Percentiles rank a stretch among this genome's conserved stretches.
Evolutionary conservation across 2,329 filamentous ascomycete species (phyloP).

Genomic region (Didymosphaeria variabile): DNA sequence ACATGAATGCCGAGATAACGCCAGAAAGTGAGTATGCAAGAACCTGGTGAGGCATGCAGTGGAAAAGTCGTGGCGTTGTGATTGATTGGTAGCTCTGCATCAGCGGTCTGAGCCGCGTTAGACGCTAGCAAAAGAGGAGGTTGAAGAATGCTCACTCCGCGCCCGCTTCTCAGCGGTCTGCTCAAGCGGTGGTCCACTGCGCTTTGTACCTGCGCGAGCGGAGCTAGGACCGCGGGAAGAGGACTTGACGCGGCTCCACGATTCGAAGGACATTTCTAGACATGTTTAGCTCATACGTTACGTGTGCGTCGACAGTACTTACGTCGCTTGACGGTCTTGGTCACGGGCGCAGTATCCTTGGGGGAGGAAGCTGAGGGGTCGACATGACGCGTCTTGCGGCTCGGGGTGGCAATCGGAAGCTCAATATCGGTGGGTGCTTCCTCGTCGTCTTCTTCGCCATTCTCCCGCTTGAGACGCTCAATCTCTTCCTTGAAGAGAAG

Average conservation of each 20-base stretch:
- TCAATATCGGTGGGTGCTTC: slow-evolving; percentile 66
- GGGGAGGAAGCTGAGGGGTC: slow-evolving; percentile 63
- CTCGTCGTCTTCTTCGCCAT: slow-evolving; percentile 62
- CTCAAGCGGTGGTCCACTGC: slow-evolving; percentile 42
- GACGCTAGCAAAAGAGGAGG: slow-evolving; percentile 38
- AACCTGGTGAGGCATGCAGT: not conserved
- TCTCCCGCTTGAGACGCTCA: slow-evolving; percentile 53
- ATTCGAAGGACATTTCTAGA: slow-evolving; percentile 63
- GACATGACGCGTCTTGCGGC: slow-evolving; percentile 51
- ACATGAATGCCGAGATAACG: slow-evolving; percentile 10
- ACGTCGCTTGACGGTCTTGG: slow-evolving; percentile 69
- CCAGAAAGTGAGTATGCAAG: not conserved
- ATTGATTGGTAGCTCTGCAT: slow-evolving; percentile 3
- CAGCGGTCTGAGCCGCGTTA: slow-evolving; percentile 29
- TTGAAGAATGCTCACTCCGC: slow-evolving; percentile 42
- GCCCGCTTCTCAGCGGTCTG: slow-evolving; percentile 41
- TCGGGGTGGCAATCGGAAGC: slow-evolving; percentile 40
- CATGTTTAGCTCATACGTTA: slow-evolving; percentile 5
- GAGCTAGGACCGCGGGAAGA: slow-evolving; percentile 43
- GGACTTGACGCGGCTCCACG: slow-evolving; percentile 73
- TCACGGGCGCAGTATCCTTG: slow-evolving; percentile 62
- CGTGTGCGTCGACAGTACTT: slow-evolving; percentile 36
- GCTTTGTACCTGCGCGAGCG: slow-evolving; percentile 50
- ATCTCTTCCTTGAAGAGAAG: slow-evolving; percentile 71
- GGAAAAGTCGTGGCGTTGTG: not conserved